phyloP scores from a whole-genome alignment of 345 rosid genomes.

The Linum usitatissimum region DNA sequence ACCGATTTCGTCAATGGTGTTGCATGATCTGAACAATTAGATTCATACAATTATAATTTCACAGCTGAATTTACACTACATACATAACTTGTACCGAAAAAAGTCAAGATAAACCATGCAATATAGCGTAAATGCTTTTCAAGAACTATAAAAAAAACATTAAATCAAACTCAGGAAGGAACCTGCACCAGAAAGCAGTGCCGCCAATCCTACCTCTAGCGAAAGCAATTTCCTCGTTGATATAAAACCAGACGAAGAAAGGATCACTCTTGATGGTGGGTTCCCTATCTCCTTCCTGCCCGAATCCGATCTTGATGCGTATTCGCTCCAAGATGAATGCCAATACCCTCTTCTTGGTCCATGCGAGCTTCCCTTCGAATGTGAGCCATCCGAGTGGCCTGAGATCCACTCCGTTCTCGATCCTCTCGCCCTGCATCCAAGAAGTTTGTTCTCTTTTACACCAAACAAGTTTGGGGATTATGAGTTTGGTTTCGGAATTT shows the following conservation, averaged over 20 bases:
- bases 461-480: neutral
- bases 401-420: constrained; percentile 83
- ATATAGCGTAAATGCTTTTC: too few relatives aligned
- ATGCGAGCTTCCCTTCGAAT: constrained; percentile 69
- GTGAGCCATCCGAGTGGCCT: constrained; percentile 74
- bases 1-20: too few relatives aligned
- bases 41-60: too few relatives aligned
- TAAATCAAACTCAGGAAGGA: too few relatives aligned
- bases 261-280: constrained; percentile 65
- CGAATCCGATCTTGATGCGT: constrained; percentile 55
- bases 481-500: too few relatives aligned
- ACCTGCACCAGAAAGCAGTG: constrained; percentile 88
- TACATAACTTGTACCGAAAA: too few relatives aligned
- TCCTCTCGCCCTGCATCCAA: constrained; percentile 53
- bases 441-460: neutral
- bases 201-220: constrained; percentile 87
- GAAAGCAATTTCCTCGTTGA: constrained; percentile 83
- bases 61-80: too few relatives aligned
- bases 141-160: too few relatives aligned
- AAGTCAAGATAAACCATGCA: too few relatives aligned
- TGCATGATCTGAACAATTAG: too few relatives aligned
- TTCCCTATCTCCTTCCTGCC: constrained; percentile 49
- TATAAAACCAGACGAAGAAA: constrained; percentile 83
- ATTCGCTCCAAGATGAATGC: constrained; percentile 68
- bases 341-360: constrained; percentile 74